phyloP scores from a whole-genome alignment of 495 filamentous ascomycete species.

The Penicillium diatomitis region DNA sequence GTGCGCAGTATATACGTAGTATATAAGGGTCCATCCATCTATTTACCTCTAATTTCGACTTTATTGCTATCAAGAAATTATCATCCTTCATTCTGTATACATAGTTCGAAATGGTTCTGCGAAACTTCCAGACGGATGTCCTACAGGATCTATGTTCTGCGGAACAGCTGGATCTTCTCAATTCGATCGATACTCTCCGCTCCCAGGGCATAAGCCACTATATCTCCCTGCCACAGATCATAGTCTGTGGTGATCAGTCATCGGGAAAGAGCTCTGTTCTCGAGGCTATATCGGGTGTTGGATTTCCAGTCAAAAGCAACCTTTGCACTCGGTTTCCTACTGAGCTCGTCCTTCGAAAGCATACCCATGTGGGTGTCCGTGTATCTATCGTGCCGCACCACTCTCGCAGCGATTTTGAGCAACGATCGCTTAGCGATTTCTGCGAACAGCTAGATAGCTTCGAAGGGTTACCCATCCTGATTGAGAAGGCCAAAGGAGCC shows the following conservation, averaged over 20 bases:
- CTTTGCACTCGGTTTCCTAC: slow-evolving; percentile 27
- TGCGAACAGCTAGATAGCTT: slow-evolving; percentile 8
- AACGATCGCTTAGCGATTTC: slow-evolving; percentile 7
- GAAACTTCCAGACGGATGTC: too few relatives aligned
- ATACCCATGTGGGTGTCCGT: slow-evolving; percentile 15
- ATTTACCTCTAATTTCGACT: too few relatives aligned
- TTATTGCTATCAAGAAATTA: too few relatives aligned
- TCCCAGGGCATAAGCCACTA: not conserved
- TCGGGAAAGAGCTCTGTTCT: slow-evolving; percentile 55
- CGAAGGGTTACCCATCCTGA: slow-evolving; percentile 24
- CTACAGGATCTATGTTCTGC: not conserved
- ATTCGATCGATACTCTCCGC: too few relatives aligned
- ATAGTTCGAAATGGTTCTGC: too few relatives aligned
- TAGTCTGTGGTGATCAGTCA: slow-evolving; percentile 52
- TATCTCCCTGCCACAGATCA: slow-evolving; percentile 40
- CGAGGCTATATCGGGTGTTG: slow-evolving; percentile 19
- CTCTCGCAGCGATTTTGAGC: slow-evolving; percentile 8
- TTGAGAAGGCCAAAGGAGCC: slow-evolving; percentile 30
- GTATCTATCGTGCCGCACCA: slow-evolving; percentile 36
- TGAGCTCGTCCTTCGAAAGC: slow-evolving; percentile 22
- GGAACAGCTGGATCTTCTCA: not conserved
- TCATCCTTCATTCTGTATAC: too few relatives aligned
- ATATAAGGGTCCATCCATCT: too few relatives aligned
- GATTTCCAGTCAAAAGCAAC: slow-evolving; percentile 22
- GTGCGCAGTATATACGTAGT: too few relatives aligned